Percentiles rank a stretch among this genome's conserved stretches.
Evolutionary conservation across 2,329 filamentous ascomycete genomes (phyloP).

Genomic region (Clarireedia homoeocarpa): DNA sequence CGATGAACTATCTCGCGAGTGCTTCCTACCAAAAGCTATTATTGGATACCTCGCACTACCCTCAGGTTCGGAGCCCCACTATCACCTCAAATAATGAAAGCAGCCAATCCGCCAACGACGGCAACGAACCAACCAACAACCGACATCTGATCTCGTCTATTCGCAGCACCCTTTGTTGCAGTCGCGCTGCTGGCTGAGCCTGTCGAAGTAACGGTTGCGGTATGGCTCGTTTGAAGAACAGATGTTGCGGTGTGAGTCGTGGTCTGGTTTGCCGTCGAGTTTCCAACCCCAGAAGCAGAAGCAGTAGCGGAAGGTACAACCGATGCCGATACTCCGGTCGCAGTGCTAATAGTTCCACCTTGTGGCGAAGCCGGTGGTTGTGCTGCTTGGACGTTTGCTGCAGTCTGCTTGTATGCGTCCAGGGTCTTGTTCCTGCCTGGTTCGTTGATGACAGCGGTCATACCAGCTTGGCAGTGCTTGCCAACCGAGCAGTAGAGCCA

Average conservation of each 20-base stretch:
- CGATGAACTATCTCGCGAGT: no score
- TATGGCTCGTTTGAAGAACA: not conserved
- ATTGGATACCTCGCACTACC: not conserved
- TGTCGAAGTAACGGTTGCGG: not conserved
- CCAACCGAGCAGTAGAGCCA: conserved; percentile 74
- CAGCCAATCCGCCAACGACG: conserved; percentile 17
- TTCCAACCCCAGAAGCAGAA: not conserved
- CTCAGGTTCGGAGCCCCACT: not conserved
- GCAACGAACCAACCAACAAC: conserved; percentile 12
- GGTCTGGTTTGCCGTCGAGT: not conserved
- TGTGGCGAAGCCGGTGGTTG: not conserved
- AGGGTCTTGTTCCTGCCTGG: not conserved
- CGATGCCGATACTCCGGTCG: not conserved
- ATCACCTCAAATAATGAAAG: conserved; percentile 14
- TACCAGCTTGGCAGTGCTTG: conserved; percentile 56
- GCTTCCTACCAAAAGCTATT: not conserved
- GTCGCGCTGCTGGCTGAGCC: not conserved
- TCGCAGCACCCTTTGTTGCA: conserved; percentile 3
- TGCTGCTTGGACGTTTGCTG: not conserved
- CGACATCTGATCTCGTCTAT: conserved; percentile 5
- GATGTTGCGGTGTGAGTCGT: not conserved
- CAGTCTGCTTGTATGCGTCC: not conserved
- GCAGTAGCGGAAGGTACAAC: not conserved
- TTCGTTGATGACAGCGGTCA: conserved; percentile 34
- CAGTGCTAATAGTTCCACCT: not conserved